These are phyloP conservation scores for Candida sp. DNA, from an alignment of 1,139 yeast genomes.

Conservation along the genomic window DNA sequence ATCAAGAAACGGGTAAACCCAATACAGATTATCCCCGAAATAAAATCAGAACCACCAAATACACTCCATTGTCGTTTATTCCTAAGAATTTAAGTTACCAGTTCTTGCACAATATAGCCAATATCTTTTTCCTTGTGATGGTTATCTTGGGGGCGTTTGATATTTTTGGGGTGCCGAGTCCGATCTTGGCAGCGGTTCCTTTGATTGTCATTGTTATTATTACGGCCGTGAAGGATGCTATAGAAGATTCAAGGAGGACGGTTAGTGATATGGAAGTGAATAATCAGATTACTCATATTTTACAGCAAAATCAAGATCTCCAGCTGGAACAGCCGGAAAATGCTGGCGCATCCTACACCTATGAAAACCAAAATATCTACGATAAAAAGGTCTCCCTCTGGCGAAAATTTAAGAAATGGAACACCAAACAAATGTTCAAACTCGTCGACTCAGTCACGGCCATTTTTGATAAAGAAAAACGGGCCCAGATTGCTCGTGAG, in stretches of 20 bases:
- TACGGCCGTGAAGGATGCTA: slow-evolving; percentile 55
- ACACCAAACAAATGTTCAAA: slow-evolving; percentile 28
- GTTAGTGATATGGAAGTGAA: slow-evolving; percentile 52
- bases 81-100: slow-evolving; percentile 52
- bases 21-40: slow-evolving; percentile 42
- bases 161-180: slow-evolving; percentile 58
- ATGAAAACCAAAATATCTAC: slow-evolving; percentile 41
- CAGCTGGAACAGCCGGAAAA: too few species aligned
- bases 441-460: slow-evolving; percentile 26
- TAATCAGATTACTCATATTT: slow-evolving; percentile 46
- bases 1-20: slow-evolving; percentile 38
- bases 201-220: slow-evolving; percentile 54
- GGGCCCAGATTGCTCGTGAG: slow-evolving; percentile 29
- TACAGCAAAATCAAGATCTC: slow-evolving; percentile 19
- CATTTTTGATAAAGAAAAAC: slow-evolving; percentile 35
- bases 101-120: slow-evolving; percentile 51
- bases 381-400: slow-evolving; percentile 52
- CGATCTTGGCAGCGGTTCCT: slow-evolving; percentile 55
- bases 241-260: slow-evolving; percentile 56
- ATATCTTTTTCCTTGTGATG: slow-evolving; percentile 49
- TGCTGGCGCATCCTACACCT: slow-evolving; percentile 15
- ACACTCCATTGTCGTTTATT: slow-evolving; percentile 52
- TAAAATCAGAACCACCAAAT: slow-evolving; percentile 58
- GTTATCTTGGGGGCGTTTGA: slow-evolving; percentile 51
- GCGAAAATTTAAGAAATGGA: slow-evolving; percentile 58